Evolutionary conservation across 2,329 filamentous ascomycete species (phyloP).

Genomic region (Sporothrix curviconia): DNA sequence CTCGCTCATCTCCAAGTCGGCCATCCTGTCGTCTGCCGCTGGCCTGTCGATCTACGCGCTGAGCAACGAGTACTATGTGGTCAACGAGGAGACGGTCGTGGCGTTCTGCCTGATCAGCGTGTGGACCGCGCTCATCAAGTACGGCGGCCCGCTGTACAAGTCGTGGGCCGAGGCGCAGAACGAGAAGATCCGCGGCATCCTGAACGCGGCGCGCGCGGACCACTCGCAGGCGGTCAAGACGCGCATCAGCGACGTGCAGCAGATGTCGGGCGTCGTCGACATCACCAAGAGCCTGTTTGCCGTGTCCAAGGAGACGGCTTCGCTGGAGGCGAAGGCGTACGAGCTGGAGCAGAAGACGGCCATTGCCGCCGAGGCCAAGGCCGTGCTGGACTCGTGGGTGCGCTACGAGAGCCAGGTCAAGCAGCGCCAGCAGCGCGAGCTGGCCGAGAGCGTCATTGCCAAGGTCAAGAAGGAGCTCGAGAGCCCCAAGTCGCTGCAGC

Average conservation of each 20-base stretch:
- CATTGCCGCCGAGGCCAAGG: constrained; percentile 86
- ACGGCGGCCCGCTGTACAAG: constrained; percentile 83
- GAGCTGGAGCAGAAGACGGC: constrained; percentile 96
- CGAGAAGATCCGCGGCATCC: constrained; percentile 87
- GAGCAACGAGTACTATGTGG: constrained; percentile 98
- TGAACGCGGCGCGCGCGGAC: constrained; percentile 89
- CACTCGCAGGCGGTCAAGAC: constrained; percentile 93
- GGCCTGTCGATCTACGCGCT: constrained; percentile 90
- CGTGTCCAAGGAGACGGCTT: constrained; percentile 98
- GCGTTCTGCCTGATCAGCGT: constrained; percentile 87
- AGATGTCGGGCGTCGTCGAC: constrained; percentile 89
- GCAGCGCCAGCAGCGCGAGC: constrained; percentile 95
- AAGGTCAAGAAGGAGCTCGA: constrained; percentile 99
- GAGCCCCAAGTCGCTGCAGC: constrained; percentile 93
- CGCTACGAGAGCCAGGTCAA: constrained; percentile 98
- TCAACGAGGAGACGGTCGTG: constrained; percentile 98
- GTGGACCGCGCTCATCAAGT: constrained; percentile 88
- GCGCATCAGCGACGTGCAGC: constrained; percentile 88
- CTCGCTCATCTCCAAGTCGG: constrained; percentile 89
- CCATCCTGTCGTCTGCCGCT: constrained; percentile 88
- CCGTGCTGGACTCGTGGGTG: constrained; percentile 95
- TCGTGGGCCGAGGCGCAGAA: constrained; percentile 87
- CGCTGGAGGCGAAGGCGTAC: constrained; percentile 91
- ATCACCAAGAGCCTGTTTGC: constrained; percentile 96
- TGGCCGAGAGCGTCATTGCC: constrained; percentile 85